Evolutionary conservation across 352 stramenopile species (phyloP), one percentile per base, ranked within the genome.

Genomic region (Phytophthora cryptogea): DNA sequence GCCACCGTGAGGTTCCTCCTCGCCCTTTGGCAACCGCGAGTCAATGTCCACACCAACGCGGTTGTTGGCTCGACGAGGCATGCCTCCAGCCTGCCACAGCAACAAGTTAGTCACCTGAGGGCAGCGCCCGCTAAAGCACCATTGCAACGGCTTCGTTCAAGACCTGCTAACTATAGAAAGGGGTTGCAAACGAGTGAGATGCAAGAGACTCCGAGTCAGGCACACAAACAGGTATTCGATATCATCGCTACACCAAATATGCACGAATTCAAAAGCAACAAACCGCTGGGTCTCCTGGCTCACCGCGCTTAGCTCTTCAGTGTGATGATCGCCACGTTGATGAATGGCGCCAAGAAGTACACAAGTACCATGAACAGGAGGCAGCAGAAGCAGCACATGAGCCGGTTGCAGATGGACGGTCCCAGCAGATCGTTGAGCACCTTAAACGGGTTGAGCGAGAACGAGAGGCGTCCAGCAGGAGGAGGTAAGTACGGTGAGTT

Each of bases 371-470:
- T 90, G 70, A 95, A 88, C 9, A 84, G 52, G 20, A 95, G 57
- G 62, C 86, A 95, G 83, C 84, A 94, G 46, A 90, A 80, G 59
- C 85, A 95, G 70, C 90, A 92, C 59, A 88, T 76, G 41, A 95
- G 74, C 17, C 81, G 78, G 66, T 92, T 76, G 76, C 86, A 97
- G 36, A 97, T 90, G 6, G 79, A 86, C 17, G 90, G 90, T 8
- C 91, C 91, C 13, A 97, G 68, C 36, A 97, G 57, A 32, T 96
- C 87, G 57, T 85, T 90, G 43, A 95, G 78, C 6, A 97, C 75
- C 64, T 92, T 93, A 68, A 97, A 97, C 42, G 91, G 91, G 64
- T 97, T 97, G 54, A 95, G 76, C 11, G 80, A 94, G 68, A 96
- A 96, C 58, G 95, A 95, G 2, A 98, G 69, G 8, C 94, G 81